Conservation (phyloP, 164 flowering plant species). For the Cinnamomum chago region DNA sequence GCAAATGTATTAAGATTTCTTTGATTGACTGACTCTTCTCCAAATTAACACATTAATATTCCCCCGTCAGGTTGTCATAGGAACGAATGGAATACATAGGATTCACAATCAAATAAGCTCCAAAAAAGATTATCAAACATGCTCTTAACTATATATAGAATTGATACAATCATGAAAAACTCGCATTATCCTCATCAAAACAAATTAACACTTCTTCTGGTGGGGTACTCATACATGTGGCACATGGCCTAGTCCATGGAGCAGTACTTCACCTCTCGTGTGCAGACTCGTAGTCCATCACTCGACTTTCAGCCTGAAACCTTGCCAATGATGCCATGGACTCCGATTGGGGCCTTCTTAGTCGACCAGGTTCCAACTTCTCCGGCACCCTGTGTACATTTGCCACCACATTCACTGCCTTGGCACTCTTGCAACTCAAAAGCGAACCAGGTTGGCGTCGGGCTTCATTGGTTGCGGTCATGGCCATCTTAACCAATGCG, state of each 20-base stretch:
- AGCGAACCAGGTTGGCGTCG: constrained; percentile 18
- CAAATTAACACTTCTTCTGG: too few species aligned
- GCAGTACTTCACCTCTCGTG: not conserved
- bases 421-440: constrained; percentile 50
- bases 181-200: too few species aligned
- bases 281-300: constrained; percentile 19
- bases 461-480: constrained; percentile 7
- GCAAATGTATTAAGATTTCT: too few species aligned
- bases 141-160: too few species aligned
- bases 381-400: constrained; percentile 21
- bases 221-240: not conserved
- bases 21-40: too few species aligned
- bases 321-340: constrained; percentile 12
- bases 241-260: not conserved
- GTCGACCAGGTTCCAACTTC: constrained; percentile 2
- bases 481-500: not conserved
- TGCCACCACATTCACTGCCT: constrained; percentile 43
- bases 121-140: too few species aligned
- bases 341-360: constrained; percentile 20
- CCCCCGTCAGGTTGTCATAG: too few species aligned
- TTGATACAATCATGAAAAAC: too few species aligned
- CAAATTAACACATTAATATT: too few species aligned
- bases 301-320: constrained; percentile 35
- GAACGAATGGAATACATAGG: too few species aligned
- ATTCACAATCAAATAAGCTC: too few species aligned